These are phyloP conservation scores for Pneumocystis sp. DNA, from an alignment of 1,139 yeast species.

Conservation along the genomic window DNA sequence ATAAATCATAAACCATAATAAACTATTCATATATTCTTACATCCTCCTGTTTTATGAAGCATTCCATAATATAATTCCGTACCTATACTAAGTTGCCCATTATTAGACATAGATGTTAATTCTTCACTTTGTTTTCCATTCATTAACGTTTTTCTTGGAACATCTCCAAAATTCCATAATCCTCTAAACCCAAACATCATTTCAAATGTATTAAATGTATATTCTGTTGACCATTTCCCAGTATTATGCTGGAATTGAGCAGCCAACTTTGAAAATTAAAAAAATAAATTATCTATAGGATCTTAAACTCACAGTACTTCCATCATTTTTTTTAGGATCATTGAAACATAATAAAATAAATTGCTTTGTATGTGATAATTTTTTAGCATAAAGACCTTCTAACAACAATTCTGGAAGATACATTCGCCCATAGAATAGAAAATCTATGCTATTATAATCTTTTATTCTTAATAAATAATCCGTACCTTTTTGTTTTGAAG, in stretches of 20 bases:
- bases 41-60: slow-evolving; percentile 64
- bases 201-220: slow-evolving; percentile 77
- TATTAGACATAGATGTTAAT: not conserved
- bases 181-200: slow-evolving; percentile 72
- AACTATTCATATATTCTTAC: slow-evolving; percentile 5
- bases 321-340: slow-evolving; percentile 45
- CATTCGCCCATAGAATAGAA: slow-evolving; percentile 64
- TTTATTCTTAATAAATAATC: slow-evolving; percentile 35
- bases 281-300: slow-evolving; percentile 14
- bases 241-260: slow-evolving; percentile 56
- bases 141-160: slow-evolving; percentile 3
- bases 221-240: slow-evolving; percentile 55
- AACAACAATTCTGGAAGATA: slow-evolving; percentile 75
- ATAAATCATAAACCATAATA: slow-evolving; percentile 12
- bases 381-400: slow-evolving; percentile 73
- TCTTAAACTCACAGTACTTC: slow-evolving; percentile 27
- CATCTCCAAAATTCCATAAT: slow-evolving; percentile 48
- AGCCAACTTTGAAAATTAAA: slow-evolving; percentile 31
- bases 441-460: slow-evolving; percentile 23
- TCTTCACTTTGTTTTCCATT: not conserved
- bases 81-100: slow-evolving; percentile 48
- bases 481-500: not conserved
- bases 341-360: slow-evolving; percentile 60
- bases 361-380: slow-evolving; percentile 47
- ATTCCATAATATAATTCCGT: slow-evolving; percentile 86